phyloP scores from a whole-genome alignment of 2,329 filamentous ascomycete species.

The Claviceps lovelessii region DNA sequence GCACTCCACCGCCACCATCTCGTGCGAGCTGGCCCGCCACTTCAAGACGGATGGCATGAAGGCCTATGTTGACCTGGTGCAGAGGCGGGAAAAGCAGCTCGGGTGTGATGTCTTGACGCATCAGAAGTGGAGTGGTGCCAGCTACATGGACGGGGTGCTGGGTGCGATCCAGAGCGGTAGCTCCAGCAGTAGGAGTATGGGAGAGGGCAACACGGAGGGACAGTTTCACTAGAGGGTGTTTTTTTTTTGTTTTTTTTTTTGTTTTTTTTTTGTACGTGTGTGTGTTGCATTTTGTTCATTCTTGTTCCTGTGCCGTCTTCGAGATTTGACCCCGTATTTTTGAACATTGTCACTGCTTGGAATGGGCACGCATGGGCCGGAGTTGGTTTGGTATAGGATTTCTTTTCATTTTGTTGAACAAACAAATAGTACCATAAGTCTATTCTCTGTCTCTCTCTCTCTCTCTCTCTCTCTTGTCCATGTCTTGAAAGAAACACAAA shows the following conservation, averaged over 20 bases:
- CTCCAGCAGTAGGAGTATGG: slow-evolving; percentile 83
- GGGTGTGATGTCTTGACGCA: slow-evolving; percentile 88
- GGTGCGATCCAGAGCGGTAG: slow-evolving; percentile 85
- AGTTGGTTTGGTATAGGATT: slow-evolving; percentile 1
- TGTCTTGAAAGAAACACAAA: too few relatives aligned
- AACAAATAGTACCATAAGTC: background rate
- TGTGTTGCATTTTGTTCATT: too few relatives aligned
- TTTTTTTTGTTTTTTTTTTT: background rate
- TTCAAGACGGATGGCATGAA: slow-evolving; percentile 93
- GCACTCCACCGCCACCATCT: slow-evolving; percentile 50
- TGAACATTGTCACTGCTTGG: background rate
- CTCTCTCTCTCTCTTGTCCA: too few relatives aligned
- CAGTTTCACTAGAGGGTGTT: slow-evolving; percentile 33
- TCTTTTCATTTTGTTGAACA: background rate
- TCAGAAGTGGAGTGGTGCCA: slow-evolving; percentile 65
- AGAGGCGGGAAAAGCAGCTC: slow-evolving; percentile 77
- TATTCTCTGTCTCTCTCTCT: background rate
- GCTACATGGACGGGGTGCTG: slow-evolving; percentile 75
- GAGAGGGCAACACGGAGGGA: slow-evolving; percentile 79
- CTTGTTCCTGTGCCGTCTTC: too few relatives aligned
- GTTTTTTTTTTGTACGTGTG: background rate
- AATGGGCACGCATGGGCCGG: background rate
- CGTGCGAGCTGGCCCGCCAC: slow-evolving; percentile 59
- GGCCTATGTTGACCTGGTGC: slow-evolving; percentile 90
- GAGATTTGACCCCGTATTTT: too few relatives aligned